Evolutionary conservation across 352 stramenopile genomes (phyloP).

Genomic region (Blastocystis sp.): DNA sequence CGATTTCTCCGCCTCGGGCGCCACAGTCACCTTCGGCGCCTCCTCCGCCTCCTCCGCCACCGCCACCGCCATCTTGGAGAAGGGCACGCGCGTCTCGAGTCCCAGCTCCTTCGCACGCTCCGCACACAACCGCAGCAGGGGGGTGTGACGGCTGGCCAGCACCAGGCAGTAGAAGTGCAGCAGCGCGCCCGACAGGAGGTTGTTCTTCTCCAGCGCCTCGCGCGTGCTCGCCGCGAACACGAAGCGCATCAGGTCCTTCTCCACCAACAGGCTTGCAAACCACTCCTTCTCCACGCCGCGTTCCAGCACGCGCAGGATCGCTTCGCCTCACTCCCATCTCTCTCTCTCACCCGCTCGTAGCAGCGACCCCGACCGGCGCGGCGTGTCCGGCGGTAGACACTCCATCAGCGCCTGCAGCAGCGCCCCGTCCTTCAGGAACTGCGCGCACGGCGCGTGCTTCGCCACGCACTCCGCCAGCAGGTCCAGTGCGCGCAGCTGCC

Average conservation of each 20-base stretch:
- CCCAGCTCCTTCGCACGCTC: neutral
- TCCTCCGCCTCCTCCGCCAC: neutral
- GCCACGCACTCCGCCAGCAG: conserved; percentile 3
- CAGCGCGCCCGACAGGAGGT: neutral
- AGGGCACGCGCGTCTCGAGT: neutral
- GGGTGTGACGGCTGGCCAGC: neutral
- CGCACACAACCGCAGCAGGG: neutral
- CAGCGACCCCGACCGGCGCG: neutral
- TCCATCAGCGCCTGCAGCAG: neutral
- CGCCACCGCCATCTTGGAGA: neutral
- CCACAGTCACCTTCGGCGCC: neutral
- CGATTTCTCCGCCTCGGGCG: neutral
- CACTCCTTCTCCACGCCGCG: neutral
- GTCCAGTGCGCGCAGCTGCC: neutral
- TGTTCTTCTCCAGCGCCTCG: neutral
- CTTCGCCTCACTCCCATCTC: neutral
- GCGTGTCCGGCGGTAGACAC: neutral
- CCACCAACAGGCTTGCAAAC: conserved; percentile 25
- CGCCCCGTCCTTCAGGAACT: neutral
- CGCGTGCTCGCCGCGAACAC: neutral
- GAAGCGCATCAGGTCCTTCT: neutral
- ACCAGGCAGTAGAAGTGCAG: neutral
- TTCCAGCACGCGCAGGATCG: conserved; percentile 18
- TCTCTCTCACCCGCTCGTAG: conserved; percentile 6
- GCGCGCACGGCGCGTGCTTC: neutral